These are phyloP conservation scores for Xylaria bambusicola DNA, from an alignment of 495 filamentous ascomycete species.

Conservation along the genomic window DNA sequence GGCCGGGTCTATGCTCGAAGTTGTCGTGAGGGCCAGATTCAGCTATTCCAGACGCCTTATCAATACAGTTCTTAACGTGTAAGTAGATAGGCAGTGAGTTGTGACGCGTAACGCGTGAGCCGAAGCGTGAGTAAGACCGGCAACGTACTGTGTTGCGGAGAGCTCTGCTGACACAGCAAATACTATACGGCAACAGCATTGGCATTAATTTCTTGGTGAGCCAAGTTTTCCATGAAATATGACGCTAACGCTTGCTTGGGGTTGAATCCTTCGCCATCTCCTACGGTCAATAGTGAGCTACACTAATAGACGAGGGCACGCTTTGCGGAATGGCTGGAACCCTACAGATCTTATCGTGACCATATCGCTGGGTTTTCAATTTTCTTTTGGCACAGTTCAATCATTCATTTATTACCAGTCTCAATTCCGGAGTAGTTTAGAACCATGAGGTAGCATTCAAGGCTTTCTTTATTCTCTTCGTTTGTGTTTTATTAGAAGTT, in stretches of 20 bases:
- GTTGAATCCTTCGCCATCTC: neutral
- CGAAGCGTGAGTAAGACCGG: neutral
- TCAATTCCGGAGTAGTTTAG: neutral
- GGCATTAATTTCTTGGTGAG: constrained; percentile 6
- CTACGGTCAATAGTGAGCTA: no score
- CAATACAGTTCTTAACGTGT: no score
- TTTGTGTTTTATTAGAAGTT: no score
- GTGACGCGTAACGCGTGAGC: no score
- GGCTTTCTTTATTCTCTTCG: no score
- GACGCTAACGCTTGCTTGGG: constrained; percentile 10
- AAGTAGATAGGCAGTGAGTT: no score
- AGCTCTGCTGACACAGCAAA: neutral
- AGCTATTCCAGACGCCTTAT: neutral
- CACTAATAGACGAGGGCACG: no score
- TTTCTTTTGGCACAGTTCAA: no score
- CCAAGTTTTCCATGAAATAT: constrained; percentile 3
- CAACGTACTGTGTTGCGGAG: neutral
- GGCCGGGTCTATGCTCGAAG: no score
- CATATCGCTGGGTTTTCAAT: neutral
- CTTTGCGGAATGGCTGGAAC: no score
- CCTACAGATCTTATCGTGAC: no score
- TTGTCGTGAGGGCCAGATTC: neutral
- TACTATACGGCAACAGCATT: neutral
- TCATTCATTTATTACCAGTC: neutral
- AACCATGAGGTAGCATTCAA: neutral